Conservation (phyloP, 768 basidiomycete genomes). For the Pulveroboletus sp. region DNA sequence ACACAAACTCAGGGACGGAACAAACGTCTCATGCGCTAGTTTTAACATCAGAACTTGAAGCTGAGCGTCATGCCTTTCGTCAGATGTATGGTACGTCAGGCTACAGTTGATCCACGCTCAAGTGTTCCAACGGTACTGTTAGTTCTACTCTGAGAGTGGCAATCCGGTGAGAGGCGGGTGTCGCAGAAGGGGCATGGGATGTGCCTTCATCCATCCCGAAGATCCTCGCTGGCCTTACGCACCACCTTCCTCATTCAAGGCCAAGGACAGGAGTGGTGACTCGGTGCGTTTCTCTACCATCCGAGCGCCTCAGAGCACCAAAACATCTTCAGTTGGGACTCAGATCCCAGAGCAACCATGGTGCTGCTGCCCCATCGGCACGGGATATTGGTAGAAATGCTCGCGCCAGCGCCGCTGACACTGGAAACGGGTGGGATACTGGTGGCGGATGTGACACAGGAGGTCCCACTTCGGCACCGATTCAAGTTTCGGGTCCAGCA, state of each 20-base stretch:
- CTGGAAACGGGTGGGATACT: constrained; percentile 8
- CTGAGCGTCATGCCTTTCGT: constrained; percentile 18
- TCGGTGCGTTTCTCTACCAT: constrained; percentile 11
- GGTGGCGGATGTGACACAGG: constrained; percentile 8
- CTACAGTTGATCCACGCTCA: constrained; percentile 2
- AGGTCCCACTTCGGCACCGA: constrained; percentile 2
- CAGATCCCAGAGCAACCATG: constrained; percentile 4
- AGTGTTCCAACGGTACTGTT: background rate
- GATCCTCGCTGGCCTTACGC: constrained; percentile 23
- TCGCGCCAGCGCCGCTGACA: background rate
- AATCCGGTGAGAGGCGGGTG: constrained; percentile 27
- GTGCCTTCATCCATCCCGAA: constrained; percentile 30
- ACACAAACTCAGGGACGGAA: background rate
- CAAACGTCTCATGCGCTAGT: background rate
- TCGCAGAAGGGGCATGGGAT: constrained; percentile 13
- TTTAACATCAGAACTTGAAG: background rate
- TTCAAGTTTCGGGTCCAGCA: background rate
- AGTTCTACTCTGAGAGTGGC: constrained; percentile 32
- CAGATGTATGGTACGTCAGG: constrained; percentile 22
- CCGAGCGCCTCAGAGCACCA: background rate
- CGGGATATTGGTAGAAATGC: background rate
- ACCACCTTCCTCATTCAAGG: constrained; percentile 1
- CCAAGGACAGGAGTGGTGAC: constrained; percentile 15
- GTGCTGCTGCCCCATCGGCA: background rate
- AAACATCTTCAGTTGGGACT: constrained; percentile 5